Evolutionary conservation across 352 stramenopile genomes (phyloP).

Genomic region (Thalassiosira mediterranea): DNA sequence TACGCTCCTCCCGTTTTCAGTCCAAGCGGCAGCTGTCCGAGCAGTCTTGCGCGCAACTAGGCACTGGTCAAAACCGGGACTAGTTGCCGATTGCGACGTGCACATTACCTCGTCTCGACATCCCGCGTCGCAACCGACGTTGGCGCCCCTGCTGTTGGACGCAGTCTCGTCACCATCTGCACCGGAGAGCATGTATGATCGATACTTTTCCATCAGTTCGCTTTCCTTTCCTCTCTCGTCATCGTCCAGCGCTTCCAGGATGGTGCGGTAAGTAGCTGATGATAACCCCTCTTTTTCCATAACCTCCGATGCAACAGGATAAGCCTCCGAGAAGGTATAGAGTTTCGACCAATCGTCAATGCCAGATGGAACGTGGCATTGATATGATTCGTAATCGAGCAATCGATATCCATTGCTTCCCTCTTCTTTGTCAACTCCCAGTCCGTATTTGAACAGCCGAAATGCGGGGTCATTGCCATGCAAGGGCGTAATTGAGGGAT

Average conservation of each 20-base stretch:
- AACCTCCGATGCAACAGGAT: constrained; percentile 8
- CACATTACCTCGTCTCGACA: constrained; percentile 46
- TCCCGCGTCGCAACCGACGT: constrained; percentile 22
- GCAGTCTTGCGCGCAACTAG: constrained; percentile 3
- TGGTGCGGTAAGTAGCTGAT: constrained; percentile 25
- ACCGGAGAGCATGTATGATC: constrained; percentile 27
- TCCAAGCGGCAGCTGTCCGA: neutral
- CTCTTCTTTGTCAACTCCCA: neutral
- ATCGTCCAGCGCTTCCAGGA: constrained; percentile 39
- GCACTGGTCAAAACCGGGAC: constrained; percentile 37
- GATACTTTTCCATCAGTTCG: constrained; percentile 28
- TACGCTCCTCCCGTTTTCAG: neutral
- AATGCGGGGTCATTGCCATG: constrained; percentile 92
- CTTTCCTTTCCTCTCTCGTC: constrained; percentile 20
- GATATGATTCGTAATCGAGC: constrained; percentile 66
- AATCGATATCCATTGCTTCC: constrained; percentile 32
- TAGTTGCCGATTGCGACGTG: constrained; percentile 34
- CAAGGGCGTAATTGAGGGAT: constrained; percentile 87
- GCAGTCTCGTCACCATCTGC: constrained; percentile 15
- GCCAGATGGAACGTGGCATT: constrained; percentile 2
- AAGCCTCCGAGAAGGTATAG: constrained; percentile 57
- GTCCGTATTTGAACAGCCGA: constrained; percentile 55
- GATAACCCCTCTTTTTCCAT: constrained; percentile 40
- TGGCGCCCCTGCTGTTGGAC: constrained; percentile 7
- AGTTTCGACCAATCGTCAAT: constrained; percentile 38